A percentile compares a stretch with the other conserved stretches of the same genome.
These are phyloP conservation scores for Petunia axillaris DNA, from an alignment of 257 asterid genomes.

Conservation along the genomic window DNA sequence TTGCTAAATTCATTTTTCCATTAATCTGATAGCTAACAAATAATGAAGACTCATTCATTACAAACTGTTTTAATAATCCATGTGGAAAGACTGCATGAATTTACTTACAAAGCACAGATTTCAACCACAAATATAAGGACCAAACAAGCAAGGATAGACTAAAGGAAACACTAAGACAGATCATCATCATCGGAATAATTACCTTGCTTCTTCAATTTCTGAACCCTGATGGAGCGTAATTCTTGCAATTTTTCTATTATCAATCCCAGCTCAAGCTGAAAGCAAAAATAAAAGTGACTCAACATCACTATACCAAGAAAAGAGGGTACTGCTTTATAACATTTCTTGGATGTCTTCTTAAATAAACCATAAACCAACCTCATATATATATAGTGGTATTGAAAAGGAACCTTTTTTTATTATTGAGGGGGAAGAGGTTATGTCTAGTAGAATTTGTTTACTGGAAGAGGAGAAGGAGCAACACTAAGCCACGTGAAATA, in stretches of 20 bases:
- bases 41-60: neutral
- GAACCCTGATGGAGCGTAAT: constrained; percentile 79
- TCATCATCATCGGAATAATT: constrained; percentile 2
- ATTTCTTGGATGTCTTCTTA: constrained; percentile 3
- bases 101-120: neutral
- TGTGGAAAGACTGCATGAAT: neutral
- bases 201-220: constrained; percentile 96
- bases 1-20: constrained; percentile 14
- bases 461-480: constrained; percentile 13
- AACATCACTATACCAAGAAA: constrained; percentile 13
- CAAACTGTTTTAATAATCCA: neutral
- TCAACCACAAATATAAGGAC: neutral
- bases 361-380: constrained; percentile 6
- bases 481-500: constrained; percentile 1
- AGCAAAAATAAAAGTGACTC: constrained; percentile 26
- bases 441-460: constrained; percentile 2
- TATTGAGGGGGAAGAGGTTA: neutral
- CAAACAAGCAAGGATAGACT: neutral
- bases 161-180: constrained; percentile 8
- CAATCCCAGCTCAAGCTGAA: constrained; percentile 91
- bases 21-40: neutral
- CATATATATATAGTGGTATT: constrained; percentile 16
- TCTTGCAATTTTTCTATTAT: constrained; percentile 94
- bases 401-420: neutral
- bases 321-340: neutral